These are phyloP conservation scores for Tetrastigma voinierianum DNA, from an alignment of 164 flowering plant species.

Conservation along the genomic window DNA sequence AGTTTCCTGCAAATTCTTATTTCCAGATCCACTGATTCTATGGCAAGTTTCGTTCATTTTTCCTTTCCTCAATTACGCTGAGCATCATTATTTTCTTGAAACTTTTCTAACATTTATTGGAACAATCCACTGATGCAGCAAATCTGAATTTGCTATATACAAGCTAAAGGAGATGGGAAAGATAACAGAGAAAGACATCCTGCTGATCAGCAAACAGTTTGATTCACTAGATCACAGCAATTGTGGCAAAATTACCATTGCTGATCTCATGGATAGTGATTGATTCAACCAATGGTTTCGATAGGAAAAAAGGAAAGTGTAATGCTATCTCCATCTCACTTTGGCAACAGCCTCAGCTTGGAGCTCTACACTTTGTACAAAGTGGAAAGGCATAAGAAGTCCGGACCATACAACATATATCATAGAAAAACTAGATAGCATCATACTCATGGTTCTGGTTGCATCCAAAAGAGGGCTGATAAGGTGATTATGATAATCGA, in stretches of 20 bases:
- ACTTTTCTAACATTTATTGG: background rate
- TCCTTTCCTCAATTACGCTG: no score
- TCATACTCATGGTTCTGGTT: background rate
- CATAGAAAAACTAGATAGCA: background rate
- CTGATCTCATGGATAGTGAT: conserved; percentile 42
- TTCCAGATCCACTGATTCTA: no score
- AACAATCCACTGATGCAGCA: conserved; percentile 36
- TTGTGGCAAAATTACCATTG: conserved; percentile 48
- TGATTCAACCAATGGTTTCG: background rate
- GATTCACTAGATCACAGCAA: conserved; percentile 41
- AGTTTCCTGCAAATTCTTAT: no score
- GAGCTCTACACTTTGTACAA: background rate
- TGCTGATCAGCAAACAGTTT: conserved; percentile 45
- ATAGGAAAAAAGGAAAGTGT: background rate
- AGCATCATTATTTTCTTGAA: background rate
- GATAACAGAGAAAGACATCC: conserved; percentile 46
- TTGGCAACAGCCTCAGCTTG: background rate
- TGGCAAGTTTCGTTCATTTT: no score
- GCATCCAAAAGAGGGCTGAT: background rate
- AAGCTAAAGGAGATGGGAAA: conserved; percentile 71
- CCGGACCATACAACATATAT: background rate
- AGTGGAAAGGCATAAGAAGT: background rate
- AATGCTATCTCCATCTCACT: background rate
- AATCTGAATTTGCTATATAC: conserved; percentile 54
- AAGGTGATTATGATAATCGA: background rate